Conservation (phyloP, 176 grass and related monocot species). For the Thinopyrum elongatum region DNA sequence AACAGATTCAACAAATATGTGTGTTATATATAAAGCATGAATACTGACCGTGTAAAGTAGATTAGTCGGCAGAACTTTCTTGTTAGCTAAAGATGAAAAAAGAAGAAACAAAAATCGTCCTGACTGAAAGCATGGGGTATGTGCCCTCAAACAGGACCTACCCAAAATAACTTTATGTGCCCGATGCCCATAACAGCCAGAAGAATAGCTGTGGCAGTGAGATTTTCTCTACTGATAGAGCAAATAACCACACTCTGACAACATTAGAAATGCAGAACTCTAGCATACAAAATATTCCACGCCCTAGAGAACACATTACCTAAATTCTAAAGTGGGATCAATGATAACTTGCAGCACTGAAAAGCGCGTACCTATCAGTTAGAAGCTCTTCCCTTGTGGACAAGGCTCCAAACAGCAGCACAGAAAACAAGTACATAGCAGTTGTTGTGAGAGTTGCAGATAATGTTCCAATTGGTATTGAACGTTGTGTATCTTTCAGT, state of each 20-base stretch:
- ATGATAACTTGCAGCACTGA: background rate
- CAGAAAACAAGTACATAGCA: slow-evolving; percentile 81
- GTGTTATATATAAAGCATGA: slow-evolving; percentile 1
- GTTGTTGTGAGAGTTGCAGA: slow-evolving; percentile 80
- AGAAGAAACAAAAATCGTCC: background rate
- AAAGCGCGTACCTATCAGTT: slow-evolving; percentile 70
- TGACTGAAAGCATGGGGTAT: background rate
- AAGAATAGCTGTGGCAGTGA: background rate
- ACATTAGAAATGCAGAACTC: background rate
- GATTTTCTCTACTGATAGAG: slow-evolving; percentile 10
- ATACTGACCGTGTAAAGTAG: background rate
- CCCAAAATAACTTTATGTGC: background rate
- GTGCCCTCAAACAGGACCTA: slow-evolving; percentile 5
- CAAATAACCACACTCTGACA: background rate
- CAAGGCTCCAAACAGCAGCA: slow-evolving; percentile 88
- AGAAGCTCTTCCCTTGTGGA: slow-evolving; percentile 93
- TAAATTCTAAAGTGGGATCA: background rate
- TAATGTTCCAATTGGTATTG: slow-evolving; percentile 94
- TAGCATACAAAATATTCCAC: background rate
- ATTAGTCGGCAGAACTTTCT: background rate
- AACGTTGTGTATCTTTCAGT: slow-evolving; percentile 95
- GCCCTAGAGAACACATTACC: background rate
- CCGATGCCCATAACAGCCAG: background rate
- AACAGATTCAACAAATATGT: slow-evolving; percentile 3
- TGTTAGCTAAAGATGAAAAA: slow-evolving; percentile 16